Evolutionary conservation across 331 rosid species (phyloP).

Genomic region (Malus hybrid): DNA sequence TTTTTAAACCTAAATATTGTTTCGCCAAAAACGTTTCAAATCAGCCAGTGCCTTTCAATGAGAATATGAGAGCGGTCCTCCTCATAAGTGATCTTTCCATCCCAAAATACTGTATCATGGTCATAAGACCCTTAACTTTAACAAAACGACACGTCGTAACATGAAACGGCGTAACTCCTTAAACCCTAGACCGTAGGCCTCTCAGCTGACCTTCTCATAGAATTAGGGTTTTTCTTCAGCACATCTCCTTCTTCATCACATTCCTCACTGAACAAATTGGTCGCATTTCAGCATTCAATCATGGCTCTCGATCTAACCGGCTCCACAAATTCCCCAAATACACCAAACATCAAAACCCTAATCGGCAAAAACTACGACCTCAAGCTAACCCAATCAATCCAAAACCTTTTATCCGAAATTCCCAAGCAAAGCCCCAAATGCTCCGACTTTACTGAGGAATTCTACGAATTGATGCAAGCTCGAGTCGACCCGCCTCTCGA

Average conservation of each 20-base stretch:
- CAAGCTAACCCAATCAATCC: conserved; percentile 41
- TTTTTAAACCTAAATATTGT: no score
- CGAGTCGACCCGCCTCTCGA: conserved; percentile 61
- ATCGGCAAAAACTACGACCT: conserved; percentile 33
- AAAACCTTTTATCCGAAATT: conserved; percentile 37
- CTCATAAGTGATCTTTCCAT: no score
- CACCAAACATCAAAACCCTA: conserved; percentile 10
- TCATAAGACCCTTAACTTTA: no score
- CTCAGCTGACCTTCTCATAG: neutral
- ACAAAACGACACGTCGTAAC: neutral
- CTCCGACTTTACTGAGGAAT: conserved; percentile 23
- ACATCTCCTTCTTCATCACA: neutral
- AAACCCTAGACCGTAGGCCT: neutral
- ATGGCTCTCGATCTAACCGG: conserved; percentile 25
- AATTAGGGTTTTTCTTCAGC: conserved; percentile 10
- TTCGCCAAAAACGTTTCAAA: no score
- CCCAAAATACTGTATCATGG: no score
- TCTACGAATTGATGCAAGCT: conserved; percentile 50
- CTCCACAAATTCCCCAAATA: conserved; percentile 12
- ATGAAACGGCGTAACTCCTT: neutral
- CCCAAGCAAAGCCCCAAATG: conserved; percentile 19
- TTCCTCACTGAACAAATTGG: neutral
- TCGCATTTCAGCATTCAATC: neutral
- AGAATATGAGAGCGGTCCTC: no score
- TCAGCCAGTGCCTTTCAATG: no score